Conservation (phyloP, 1,284 basidiomycete species). For the Tranzscheliella williamsii region DNA sequence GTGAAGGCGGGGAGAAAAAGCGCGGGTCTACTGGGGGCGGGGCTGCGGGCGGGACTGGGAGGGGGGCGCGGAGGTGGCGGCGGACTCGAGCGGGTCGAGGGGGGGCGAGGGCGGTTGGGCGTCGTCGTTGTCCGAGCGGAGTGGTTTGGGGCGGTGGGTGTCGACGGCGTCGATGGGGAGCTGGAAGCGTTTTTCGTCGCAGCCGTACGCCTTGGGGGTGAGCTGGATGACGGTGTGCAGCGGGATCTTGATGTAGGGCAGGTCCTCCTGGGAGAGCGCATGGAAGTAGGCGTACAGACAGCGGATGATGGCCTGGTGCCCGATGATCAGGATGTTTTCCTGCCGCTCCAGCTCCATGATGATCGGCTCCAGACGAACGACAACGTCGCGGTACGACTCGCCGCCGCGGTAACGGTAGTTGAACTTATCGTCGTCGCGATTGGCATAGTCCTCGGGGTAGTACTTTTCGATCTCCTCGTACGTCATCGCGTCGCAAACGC, state of each 20-base stretch:
- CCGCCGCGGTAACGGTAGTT: constrained; percentile 93
- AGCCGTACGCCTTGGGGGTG: constrained; percentile 96
- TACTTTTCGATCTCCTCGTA: constrained; percentile 91
- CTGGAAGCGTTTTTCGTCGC: constrained; percentile 85
- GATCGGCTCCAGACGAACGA: constrained; percentile 93
- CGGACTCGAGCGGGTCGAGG: constrained; percentile 30
- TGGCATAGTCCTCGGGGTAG: constrained; percentile 99
- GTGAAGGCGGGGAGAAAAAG: too few species aligned
- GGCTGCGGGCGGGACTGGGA: too few species aligned
- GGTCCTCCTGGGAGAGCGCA: constrained; percentile 84
- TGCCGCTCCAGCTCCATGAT: constrained; percentile 99
- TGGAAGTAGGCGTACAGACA: constrained; percentile 85
- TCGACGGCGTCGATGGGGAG: constrained; percentile 60
- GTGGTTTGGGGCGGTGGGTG: constrained; percentile 55
- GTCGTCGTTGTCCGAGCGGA: constrained; percentile 7
- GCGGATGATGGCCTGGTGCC: constrained; percentile 73
- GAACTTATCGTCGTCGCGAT: constrained; percentile 98
- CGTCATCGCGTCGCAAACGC: constrained; percentile 99
- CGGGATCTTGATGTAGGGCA: constrained; percentile 88
- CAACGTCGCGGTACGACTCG: constrained; percentile 87
- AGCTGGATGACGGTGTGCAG: constrained; percentile 96
- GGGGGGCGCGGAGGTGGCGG: constrained; percentile 32
- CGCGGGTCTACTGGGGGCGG: too few species aligned
- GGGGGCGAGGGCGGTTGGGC: constrained; percentile 34
- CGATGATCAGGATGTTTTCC: constrained; percentile 94